Conservation (phyloP, 306 rosid species). For the Abrus pulchellus region DNA sequence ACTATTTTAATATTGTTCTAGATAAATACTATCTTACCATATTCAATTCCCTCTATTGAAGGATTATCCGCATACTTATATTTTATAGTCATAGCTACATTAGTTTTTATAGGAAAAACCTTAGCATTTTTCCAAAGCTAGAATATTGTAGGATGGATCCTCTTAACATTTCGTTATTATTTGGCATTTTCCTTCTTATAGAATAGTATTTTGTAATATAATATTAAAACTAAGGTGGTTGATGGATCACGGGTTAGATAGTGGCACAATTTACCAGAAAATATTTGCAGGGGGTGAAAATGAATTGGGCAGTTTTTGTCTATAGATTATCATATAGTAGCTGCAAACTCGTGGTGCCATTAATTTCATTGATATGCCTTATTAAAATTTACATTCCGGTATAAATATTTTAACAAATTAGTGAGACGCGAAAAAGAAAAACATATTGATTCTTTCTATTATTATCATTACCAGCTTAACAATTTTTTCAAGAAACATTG, state of each 20-base stretch:
- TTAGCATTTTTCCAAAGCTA: slow-evolving; percentile 2
- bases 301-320: slow-evolving; percentile 41
- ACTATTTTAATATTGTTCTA: slow-evolving; percentile 23
- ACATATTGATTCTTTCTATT: too few species aligned
- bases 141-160: not conserved
- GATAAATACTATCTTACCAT: not conserved
- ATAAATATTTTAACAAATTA: not conserved
- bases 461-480: not conserved
- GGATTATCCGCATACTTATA: not conserved
- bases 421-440: not conserved
- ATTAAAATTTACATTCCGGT: not conserved
- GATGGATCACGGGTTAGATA: slow-evolving; percentile 52
- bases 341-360: slow-evolving; percentile 1
- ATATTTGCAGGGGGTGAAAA: not conserved
- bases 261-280: slow-evolving; percentile 60
- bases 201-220: not conserved
- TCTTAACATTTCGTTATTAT: slow-evolving; percentile 47
- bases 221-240: slow-evolving; percentile 15
- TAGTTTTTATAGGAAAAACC: not conserved
- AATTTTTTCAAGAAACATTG: not conserved
- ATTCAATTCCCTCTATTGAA: slow-evolving; percentile 20
- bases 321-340: not conserved
- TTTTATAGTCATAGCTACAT: not conserved
- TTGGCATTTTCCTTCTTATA: slow-evolving; percentile 49
- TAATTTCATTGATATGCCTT: not conserved